Percentiles rank a stretch among this genome's conserved stretches.
Conservation (phyloP, 1,284 basidiomycete genomes). For the Apiotrichum sp. region DNA sequence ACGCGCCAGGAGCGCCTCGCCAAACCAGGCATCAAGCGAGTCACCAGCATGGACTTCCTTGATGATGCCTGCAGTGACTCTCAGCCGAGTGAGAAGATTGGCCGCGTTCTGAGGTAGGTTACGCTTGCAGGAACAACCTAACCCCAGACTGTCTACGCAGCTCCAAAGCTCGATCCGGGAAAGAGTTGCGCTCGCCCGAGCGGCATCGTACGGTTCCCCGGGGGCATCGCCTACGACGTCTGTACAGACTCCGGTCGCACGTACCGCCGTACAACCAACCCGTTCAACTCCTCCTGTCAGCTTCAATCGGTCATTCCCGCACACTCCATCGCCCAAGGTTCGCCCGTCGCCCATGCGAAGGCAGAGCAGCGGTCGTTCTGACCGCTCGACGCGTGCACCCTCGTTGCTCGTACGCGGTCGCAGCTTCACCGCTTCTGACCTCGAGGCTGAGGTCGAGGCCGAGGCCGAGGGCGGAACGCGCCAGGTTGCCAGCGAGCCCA, state of each 20-base stretch:
- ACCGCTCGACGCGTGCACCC: constrained; percentile 21
- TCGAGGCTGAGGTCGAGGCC: constrained; percentile 25
- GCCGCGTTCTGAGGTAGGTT: constrained; percentile 26
- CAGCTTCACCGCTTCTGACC: constrained; percentile 45
- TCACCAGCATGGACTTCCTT: constrained; percentile 40
- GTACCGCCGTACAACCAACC: background rate
- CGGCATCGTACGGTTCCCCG: constrained; percentile 15
- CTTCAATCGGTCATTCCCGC: background rate
- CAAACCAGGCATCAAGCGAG: constrained; percentile 30
- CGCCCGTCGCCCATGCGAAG: constrained; percentile 24
- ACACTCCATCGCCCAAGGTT: constrained; percentile 18
- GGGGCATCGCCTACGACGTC: background rate
- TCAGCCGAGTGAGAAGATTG: constrained; percentile 14
- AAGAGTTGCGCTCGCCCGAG: constrained; percentile 6
- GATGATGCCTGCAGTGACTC: constrained; percentile 23
- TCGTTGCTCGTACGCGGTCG: constrained; percentile 40
- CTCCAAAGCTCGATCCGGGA: constrained; percentile 33
- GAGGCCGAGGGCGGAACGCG: background rate
- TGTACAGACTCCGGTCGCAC: background rate
- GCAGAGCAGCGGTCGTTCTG: constrained; percentile 8
- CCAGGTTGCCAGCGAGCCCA: background rate
- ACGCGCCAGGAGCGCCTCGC: constrained; percentile 23
- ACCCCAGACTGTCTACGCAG: constrained; percentile 28
- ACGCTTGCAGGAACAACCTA: background rate
- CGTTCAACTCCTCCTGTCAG: background rate